Evolutionary conservation across 164 flowering plant genomes (phyloP), one percentile per base, ranked within the genome.

Genomic region (Hamamelis virginiana): DNA sequence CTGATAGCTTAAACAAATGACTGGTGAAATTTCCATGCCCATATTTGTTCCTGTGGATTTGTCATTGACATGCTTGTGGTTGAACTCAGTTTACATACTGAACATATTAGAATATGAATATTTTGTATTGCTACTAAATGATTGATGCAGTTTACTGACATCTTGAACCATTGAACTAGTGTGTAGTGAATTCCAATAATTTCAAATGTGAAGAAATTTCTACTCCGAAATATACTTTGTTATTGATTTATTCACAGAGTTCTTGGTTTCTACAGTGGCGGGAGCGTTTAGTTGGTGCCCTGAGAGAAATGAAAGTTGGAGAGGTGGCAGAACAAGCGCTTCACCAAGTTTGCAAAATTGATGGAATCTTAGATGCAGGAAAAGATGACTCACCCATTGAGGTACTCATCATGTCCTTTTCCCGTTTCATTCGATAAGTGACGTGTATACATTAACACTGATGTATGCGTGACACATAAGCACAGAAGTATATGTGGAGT

Each of bases 231-330:
- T 51, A n/a, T 3, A 51, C 22, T 51, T 12, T 18, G 19, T 51
- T 51, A 18, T 41, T 1, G 25, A 1, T 5, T 65, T 5, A 12
- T 1, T 28, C 6, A 33, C 6, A 9, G 47, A 25, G 28, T 56
- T 64, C 52, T 67, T 72, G 63, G 26, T 70, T 44, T 72, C 28
- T 74, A 72, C 67, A 95, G 99, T 95, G 99, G 99, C 83, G 88
- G 57, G 90, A 86, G 72, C 91, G 95, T 27, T 72, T 96, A 64
- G 68, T 81, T 72, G 76, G 80, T 76, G 98, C 98, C 68, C 70
- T 96, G 75, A 77, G 75, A 69, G 88, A 86, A 73, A 71, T 90
- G 78, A 69, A 85, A 67, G 79, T 76, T 69, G 95, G 86, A 69
- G 78, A 63, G 9, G 51, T 76, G 62, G 82, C 74, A 27, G 89